These are phyloP conservation scores for Melampsora allii-populina DNA, from an alignment of 1,284 basidiomycete genomes.

Conservation along the genomic window DNA sequence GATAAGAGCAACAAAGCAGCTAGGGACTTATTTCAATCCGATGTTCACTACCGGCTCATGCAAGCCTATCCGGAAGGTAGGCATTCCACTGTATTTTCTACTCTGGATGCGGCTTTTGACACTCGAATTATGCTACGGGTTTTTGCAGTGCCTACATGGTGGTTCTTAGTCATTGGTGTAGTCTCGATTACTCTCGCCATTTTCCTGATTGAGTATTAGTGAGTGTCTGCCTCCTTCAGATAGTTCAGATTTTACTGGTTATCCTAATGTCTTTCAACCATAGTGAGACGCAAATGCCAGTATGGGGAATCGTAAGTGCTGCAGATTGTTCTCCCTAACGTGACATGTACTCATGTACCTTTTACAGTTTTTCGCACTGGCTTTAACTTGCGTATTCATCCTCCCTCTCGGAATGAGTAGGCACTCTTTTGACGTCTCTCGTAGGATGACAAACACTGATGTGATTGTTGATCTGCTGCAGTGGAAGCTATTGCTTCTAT, in stretches of 20 bases:
- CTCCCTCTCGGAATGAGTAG: slow-evolving; percentile 37
- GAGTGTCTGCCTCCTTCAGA: background rate
- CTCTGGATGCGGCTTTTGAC: no score
- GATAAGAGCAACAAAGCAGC: slow-evolving; percentile 38
- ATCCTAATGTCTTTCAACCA: background rate
- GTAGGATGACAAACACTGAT: background rate
- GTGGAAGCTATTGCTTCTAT: slow-evolving; percentile 31
- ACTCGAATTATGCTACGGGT: background rate
- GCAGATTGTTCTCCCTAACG: no score
- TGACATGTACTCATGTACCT: no score
- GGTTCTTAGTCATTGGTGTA: slow-evolving; percentile 49
- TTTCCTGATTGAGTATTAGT: slow-evolving; percentile 47
- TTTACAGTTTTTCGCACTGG: slow-evolving; percentile 29
- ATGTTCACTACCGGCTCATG: slow-evolving; percentile 53
- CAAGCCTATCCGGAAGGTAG: slow-evolving; percentile 50
- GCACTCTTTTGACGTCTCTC: background rate
- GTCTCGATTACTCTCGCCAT: slow-evolving; percentile 49
- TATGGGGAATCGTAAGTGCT: slow-evolving; percentile 41
- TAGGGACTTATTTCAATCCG: slow-evolving; percentile 44
- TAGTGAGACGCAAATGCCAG: slow-evolving; percentile 38
- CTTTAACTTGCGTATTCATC: slow-evolving; percentile 13
- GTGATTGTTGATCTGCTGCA: background rate
- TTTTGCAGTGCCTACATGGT: slow-evolving; percentile 51
- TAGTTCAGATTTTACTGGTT: no score
- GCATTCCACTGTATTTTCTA: no score